Evolutionary conservation across 2,329 filamentous ascomycete species (phyloP).

Genomic region (Botrytis porri): DNA sequence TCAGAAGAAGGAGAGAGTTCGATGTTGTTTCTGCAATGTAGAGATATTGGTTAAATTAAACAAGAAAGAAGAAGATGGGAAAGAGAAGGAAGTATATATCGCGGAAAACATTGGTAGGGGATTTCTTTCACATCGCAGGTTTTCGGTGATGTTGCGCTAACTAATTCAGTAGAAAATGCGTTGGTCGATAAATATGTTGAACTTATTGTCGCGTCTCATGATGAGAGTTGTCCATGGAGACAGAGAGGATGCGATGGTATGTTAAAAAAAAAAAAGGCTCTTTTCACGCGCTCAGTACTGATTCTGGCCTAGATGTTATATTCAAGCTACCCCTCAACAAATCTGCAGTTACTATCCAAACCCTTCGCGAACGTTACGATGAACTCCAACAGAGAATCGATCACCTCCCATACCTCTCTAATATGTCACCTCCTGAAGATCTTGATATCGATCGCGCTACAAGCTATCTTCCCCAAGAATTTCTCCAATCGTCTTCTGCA

Average conservation of each 20-base stretch:
- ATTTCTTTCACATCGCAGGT: constrained; percentile 26
- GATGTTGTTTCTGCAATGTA: constrained; percentile 80
- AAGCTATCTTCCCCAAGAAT: constrained; percentile 50
- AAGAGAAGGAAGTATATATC: constrained; percentile 50
- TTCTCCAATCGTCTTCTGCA: constrained; percentile 38
- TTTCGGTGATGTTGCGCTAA: constrained; percentile 31
- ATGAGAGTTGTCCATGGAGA: constrained; percentile 81
- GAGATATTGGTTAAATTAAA: constrained; percentile 80
- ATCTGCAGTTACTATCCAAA: constrained; percentile 54
- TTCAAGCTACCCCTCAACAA: constrained; percentile 63
- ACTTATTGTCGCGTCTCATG: constrained; percentile 71
- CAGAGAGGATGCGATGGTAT: constrained; percentile 82
- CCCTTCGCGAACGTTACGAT: constrained; percentile 62
- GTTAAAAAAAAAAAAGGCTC: constrained; percentile 37
- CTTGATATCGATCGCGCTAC: constrained; percentile 52
- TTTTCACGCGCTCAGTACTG: constrained; percentile 24
- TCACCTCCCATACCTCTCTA: constrained; percentile 60
- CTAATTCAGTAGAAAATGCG: constrained; percentile 49
- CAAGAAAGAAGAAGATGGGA: constrained; percentile 55
- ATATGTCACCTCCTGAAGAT: constrained; percentile 51
- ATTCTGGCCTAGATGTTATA: constrained; percentile 49
- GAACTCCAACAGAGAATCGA: constrained; percentile 54
- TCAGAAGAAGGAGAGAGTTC: constrained; percentile 76
- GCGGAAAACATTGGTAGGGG: constrained; percentile 58
- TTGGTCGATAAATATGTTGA: constrained; percentile 74